These are phyloP conservation scores for Cucurbita argyrosperma DNA, from an alignment of 306 rosid species.

Conservation along the genomic window DNA sequence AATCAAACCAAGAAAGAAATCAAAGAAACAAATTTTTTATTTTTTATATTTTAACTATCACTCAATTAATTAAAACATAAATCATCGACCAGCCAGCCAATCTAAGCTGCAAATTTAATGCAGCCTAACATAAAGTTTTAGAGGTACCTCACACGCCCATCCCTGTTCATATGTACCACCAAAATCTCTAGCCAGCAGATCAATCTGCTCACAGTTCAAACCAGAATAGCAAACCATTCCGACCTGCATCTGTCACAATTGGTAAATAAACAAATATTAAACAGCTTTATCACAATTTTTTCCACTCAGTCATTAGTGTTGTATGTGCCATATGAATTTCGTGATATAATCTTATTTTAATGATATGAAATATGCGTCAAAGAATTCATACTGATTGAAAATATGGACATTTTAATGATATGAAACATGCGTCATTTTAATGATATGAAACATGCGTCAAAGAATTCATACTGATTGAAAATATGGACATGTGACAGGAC, in stretches of 20 bases:
- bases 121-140: neutral
- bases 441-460: too few species aligned
- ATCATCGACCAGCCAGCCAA: too few species aligned
- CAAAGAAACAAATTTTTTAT: neutral
- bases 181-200: constrained; percentile 21
- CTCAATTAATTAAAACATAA: neutral
- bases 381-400: neutral
- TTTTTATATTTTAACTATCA: too few species aligned
- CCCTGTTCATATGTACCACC: constrained; percentile 18
- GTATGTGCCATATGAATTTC: neutral
- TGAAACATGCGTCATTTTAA: neutral
- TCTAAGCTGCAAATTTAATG: neutral
- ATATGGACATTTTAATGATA: neutral
- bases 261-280: neutral
- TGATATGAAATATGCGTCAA: neutral
- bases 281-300: neutral
- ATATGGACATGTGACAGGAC: neutral
- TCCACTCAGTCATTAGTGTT: neutral
- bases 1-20: neutral
- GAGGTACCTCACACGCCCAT: constrained; percentile 25
- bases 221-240: constrained; percentile 30
- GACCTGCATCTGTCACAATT: constrained; percentile 9
- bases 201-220: constrained; percentile 13
- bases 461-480: neutral
- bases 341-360: neutral